A percentile compares a stretch with the other conserved stretches of the same genome.
Evolutionary conservation across 2,329 filamentous ascomycete species (phyloP).

Genomic region (Diplodia sapinea): DNA sequence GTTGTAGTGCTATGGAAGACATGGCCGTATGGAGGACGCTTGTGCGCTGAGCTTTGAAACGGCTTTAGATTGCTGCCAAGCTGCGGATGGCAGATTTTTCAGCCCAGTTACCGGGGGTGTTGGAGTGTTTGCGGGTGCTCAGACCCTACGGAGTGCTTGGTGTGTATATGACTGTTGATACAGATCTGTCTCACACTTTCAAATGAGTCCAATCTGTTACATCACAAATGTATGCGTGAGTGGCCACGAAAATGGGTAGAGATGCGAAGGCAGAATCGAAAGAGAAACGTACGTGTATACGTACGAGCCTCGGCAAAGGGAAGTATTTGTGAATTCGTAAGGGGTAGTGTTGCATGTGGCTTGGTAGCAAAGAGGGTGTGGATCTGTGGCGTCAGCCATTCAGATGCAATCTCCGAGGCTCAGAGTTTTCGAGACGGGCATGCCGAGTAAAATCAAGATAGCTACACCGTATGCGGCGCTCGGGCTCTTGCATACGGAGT

Average conservation of each 20-base stretch:
- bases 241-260: neutral
- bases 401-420: constrained; percentile 7
- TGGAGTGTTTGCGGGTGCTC: neutral
- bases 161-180: neutral
- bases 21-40: neutral
- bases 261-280: neutral
- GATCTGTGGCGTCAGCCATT: neutral
- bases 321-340: neutral
- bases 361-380: neutral
- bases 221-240: neutral
- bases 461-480: neutral
- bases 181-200: neutral
- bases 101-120: neutral
- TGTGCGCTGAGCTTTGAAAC: neutral
- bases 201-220: neutral
- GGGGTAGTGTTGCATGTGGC: neutral
- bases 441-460: neutral
- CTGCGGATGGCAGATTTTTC: neutral
- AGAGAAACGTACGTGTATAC: neutral
- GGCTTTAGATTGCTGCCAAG: neutral
- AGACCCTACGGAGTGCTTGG: neutral
- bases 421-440: neutral
- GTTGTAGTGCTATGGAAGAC: neutral
- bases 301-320: neutral
- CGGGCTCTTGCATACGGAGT: neutral